A percentile compares a stretch with the other conserved stretches of the same genome.
These are phyloP conservation scores for Aristolochia fimbriata DNA, from an alignment of 164 flowering plant genomes.

Conservation along the genomic window DNA sequence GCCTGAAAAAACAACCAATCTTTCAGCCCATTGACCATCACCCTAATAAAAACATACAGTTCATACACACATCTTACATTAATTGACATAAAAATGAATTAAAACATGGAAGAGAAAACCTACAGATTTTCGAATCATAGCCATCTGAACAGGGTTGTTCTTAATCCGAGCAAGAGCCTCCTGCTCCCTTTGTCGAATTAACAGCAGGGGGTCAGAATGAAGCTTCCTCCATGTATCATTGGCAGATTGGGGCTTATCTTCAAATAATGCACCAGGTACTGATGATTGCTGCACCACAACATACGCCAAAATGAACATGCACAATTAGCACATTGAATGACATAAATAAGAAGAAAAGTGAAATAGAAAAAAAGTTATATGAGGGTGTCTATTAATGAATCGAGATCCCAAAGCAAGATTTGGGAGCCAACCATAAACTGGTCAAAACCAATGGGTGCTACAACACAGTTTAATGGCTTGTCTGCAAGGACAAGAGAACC, in stretches of 20 bases:
- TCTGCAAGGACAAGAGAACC: no score
- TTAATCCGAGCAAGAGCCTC: constrained; percentile 79
- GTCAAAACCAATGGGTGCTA: no score
- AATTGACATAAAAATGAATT: background rate
- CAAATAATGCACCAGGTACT: constrained; percentile 84
- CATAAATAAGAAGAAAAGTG: no score
- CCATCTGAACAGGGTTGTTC: constrained; percentile 95
- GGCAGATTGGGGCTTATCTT: constrained; percentile 88
- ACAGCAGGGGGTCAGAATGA: constrained; percentile 86
- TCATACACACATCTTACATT: background rate
- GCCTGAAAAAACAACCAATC: constrained; percentile 26
- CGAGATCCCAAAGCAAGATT: no score
- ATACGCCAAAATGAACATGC: no score
- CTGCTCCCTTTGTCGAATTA: constrained; percentile 89
- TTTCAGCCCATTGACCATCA: background rate
- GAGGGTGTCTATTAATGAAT: no score
- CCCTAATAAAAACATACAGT: background rate
- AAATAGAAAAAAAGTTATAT: no score
- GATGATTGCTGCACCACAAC: constrained; percentile 24
- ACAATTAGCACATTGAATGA: no score
- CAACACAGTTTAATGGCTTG: no score
- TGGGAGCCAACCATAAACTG: no score
- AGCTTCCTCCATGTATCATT: constrained; percentile 98
- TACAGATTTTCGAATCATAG: constrained; percentile 84
- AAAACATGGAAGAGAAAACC: constrained; percentile 11